Base-by-base conservation (phyloP, 306 rosid genomes). In the Herpetospermum pedunculosum region DNA sequence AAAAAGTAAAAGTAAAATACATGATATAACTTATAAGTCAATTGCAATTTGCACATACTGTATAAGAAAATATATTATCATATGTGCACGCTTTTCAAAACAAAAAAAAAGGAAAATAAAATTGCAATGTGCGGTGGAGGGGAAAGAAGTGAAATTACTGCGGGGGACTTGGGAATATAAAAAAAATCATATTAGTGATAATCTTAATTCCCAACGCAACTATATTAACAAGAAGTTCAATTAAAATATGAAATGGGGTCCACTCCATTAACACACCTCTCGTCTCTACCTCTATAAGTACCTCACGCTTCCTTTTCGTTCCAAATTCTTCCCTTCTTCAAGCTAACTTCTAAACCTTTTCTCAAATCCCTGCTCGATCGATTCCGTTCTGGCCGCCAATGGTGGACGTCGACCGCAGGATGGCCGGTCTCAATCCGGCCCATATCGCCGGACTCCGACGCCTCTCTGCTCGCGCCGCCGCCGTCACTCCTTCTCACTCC, bases 381-480 rank as follows among this genome's bases (percentile, higher is more conserved):
- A 1, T 21, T 38, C 6, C 2, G 5, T 40, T 67, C 72, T 13
- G 23, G 1, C 48, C 21, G 38, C 44, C 49, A 83, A 95, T 95
- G 99, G 99, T 95, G n/a, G 99, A 95, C 87, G 97, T 95, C 26
- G 99, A 89, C 87, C 92, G 96, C 82, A 87, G 99, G 68, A 92
- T 95, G 92, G 70, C 96, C 84, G 96, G 97, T 68, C 90, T 92
- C 5, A 95, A 89, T 78, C 97, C 99, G 90, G 96, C 93, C 21
- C 96, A 95, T 75, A 54, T 87, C 10, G 99, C 99, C 59, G 99
- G 99, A 16, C 82, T 95, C 13, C 90, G 99, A 6, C 95, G 99
- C 0, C 89, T 95, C 41, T 95, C 99, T 0, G 99, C 96, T 3
- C 85, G 99, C n/a, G 99, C 99, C 0, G 96, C 97, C 0, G 85